Percentiles rank a stretch among this genome's conserved stretches.
These are phyloP conservation scores for Casuarina cunninghamiana DNA, from an alignment of 306 rosid species.

Conservation along the genomic window DNA sequence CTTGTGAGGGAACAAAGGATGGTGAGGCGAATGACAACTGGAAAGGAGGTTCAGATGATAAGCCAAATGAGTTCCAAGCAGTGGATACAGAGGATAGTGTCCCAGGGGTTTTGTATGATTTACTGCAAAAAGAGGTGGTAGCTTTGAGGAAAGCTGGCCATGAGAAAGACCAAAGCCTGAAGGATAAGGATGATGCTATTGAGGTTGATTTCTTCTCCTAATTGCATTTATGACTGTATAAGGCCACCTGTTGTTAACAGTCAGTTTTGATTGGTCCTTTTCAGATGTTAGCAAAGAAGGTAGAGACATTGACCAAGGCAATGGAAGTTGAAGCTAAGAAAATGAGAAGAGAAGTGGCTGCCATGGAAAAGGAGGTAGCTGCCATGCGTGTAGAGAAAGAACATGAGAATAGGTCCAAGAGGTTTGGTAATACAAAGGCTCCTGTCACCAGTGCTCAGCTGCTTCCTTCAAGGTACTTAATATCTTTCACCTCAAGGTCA, in stretches of 20 bases:
- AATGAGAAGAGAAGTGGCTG: slow-evolving; percentile 98
- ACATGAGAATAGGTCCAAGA: slow-evolving; percentile 84
- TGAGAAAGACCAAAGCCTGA: slow-evolving; percentile 98
- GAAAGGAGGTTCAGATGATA: slow-evolving; percentile 80
- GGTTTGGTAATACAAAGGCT: slow-evolving; percentile 67
- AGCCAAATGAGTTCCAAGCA: slow-evolving; percentile 64
- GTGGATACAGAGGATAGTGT: slow-evolving; percentile 73
- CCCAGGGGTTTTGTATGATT: slow-evolving; percentile 81
- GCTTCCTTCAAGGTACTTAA: slow-evolving; percentile 81
- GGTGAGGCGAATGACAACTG: slow-evolving; percentile 52
- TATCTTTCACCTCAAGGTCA: slow-evolving; percentile 15
- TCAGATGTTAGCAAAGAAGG: slow-evolving; percentile 98
- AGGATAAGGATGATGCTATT: slow-evolving; percentile 95
- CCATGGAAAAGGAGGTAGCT: slow-evolving; percentile 99
- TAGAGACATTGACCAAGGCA: slow-evolving; percentile 95
- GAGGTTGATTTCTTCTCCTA: slow-evolving; percentile 59
- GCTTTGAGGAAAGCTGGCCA: slow-evolving; percentile 87
- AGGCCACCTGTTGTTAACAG: slow-evolving; percentile 15
- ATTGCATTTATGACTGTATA: slow-evolving; percentile 6
- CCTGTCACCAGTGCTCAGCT: slow-evolving; percentile 77
- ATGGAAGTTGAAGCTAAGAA: slow-evolving; percentile 99
- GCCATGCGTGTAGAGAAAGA: slow-evolving; percentile 99
- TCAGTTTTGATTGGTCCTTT: slow-evolving; percentile 27
- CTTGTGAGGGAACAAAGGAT: slow-evolving; percentile 73
- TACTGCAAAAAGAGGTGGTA: slow-evolving; percentile 94